A percentile compares a stretch with the other conserved stretches of the same genome.
Evolutionary conservation across 2,329 filamentous ascomycete genomes (phyloP).

Genomic region (Magnaporthiopsis poae): DNA sequence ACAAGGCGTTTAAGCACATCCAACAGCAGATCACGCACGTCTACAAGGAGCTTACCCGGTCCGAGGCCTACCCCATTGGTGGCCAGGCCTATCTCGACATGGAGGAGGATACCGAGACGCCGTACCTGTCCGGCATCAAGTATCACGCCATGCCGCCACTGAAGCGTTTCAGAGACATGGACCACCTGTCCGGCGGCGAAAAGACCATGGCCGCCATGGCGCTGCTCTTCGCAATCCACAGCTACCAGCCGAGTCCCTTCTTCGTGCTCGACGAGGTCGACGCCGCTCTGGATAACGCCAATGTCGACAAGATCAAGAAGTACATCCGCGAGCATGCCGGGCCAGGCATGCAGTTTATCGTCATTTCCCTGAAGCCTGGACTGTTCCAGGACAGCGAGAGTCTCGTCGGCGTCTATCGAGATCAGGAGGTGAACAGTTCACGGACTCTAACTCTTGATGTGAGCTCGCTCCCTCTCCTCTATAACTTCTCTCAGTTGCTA

Average conservation of each 20-base stretch:
- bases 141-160: conserved; percentile 98
- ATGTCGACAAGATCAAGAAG: conserved; percentile 89
- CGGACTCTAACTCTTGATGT: conserved; percentile 90
- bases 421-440: conserved; percentile 86
- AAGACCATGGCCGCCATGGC: conserved; percentile 98
- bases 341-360: conserved; percentile 97
- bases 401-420: conserved; percentile 86
- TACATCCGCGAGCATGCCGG: conserved; percentile 91
- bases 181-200: conserved; percentile 90
- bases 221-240: conserved; percentile 93
- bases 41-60: conserved; percentile 89
- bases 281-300: conserved; percentile 94
- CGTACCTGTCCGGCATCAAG: conserved; percentile 89
- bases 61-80: conserved; percentile 83
- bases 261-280: conserved; percentile 98
- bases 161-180: conserved; percentile 98
- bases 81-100: conserved; percentile 83
- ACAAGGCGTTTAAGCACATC: conserved; percentile 89
- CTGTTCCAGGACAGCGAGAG: conserved; percentile 96
- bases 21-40: conserved; percentile 87
- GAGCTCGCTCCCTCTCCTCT: conserved; percentile 35
- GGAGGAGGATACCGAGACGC: conserved; percentile 86
- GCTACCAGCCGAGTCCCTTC: conserved; percentile 89
- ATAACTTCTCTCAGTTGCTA: neutral
- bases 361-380: conserved; percentile 90